Percentiles rank a stretch among this genome's conserved stretches.
These are phyloP conservation scores for Fusarium sp. DNA, from an alignment of 2,329 filamentous ascomycete genomes.

Conservation along the genomic window DNA sequence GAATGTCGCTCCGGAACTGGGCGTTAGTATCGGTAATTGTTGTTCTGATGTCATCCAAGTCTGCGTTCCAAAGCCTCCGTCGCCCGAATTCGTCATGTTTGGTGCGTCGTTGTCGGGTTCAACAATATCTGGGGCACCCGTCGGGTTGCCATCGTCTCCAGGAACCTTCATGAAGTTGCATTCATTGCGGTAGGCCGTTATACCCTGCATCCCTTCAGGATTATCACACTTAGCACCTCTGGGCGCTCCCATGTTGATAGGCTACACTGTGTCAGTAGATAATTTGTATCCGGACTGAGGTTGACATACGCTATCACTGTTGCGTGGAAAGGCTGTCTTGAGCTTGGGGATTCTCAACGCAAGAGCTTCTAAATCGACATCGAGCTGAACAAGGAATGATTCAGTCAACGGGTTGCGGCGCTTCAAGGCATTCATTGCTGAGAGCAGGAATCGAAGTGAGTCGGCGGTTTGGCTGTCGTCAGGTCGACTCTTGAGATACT, in stretches of 20 bases:
- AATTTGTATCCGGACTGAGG: not conserved
- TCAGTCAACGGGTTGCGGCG: conserved; percentile 91
- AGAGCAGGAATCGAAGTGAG: conserved; percentile 90
- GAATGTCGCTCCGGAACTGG: conserved; percentile 53
- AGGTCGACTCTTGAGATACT: conserved; percentile 94
- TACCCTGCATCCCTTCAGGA: conserved; percentile 57
- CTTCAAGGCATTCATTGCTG: conserved; percentile 92
- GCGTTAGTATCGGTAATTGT: conserved; percentile 56
- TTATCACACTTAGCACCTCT: conserved; percentile 53
- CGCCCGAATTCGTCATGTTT: conserved; percentile 37
- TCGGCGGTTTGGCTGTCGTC: conserved; percentile 84
- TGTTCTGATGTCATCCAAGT: conserved; percentile 60
- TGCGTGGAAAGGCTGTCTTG: conserved; percentile 68
- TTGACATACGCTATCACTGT: conserved; percentile 65
- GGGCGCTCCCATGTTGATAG: conserved; percentile 41
- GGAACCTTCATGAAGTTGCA: conserved; percentile 60
- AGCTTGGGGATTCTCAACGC: conserved; percentile 73
- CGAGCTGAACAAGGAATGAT: conserved; percentile 93
- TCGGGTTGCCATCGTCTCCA: conserved; percentile 60
- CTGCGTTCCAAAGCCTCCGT: conserved; percentile 51
- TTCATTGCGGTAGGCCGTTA: conserved; percentile 62
- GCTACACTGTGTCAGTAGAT: conserved; percentile 49
- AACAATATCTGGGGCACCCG: conserved; percentile 58
- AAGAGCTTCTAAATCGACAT: conserved; percentile 88
- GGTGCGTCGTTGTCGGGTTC: conserved; percentile 53